Evolutionary conservation across 257 asterid genomes (phyloP).

Genomic region (Petrea volubilis): DNA sequence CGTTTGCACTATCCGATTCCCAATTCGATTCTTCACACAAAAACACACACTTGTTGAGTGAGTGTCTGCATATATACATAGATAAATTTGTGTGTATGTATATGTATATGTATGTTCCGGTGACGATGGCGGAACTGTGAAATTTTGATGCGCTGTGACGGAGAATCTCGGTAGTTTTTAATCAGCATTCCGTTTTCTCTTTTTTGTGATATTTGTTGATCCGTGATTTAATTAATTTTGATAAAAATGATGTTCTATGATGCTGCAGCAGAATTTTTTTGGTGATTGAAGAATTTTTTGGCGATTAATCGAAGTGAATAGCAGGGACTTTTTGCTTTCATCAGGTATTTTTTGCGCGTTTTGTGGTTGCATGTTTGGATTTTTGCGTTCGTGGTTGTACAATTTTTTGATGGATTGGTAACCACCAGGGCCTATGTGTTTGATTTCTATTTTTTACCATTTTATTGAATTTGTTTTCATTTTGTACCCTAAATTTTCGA

Average conservation of each 20-base stretch:
- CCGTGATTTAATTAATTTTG: background rate
- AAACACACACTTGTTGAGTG: background rate
- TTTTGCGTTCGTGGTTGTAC: background rate
- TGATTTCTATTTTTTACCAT: background rate
- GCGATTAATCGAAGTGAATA: conserved; percentile 1
- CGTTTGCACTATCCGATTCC: background rate
- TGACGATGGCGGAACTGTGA: background rate
- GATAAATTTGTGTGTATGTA: background rate
- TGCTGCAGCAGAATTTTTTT: conserved; percentile 29
- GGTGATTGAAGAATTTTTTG: conserved; percentile 11
- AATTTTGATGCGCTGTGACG: background rate
- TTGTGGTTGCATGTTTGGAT: conserved; percentile 10
- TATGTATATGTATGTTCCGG: background rate
- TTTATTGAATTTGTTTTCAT: background rate
- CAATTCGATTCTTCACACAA: background rate
- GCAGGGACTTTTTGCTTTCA: background rate
- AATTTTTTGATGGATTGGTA: conserved; percentile 1
- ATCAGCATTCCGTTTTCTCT: background rate
- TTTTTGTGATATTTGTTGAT: background rate
- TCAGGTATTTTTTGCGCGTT: conserved; percentile 16
- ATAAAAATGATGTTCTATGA: background rate
- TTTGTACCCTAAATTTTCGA: conserved; percentile 23
- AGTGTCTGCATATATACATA: background rate
- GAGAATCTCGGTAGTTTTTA: conserved; percentile 24
- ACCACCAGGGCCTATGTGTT: background rate